Evolutionary conservation across 768 basidiomycete genomes (phyloP).

Genomic region (Tulasnella sp.): DNA sequence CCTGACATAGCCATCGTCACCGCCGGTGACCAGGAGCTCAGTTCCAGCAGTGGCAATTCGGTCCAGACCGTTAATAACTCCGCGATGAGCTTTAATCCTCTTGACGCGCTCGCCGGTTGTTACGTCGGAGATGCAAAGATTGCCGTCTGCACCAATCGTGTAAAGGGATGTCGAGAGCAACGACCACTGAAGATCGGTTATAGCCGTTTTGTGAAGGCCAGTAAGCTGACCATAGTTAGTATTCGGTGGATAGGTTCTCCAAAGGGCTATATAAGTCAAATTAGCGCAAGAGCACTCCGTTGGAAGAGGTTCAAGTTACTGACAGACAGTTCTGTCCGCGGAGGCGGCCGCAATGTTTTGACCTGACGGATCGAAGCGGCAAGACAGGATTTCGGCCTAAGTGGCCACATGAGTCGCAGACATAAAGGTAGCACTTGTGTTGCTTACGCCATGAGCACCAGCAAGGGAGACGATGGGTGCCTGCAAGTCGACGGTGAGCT

Average conservation of each 20-base stretch:
- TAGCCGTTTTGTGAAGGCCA: conserved; percentile 77
- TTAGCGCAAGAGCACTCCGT: not conserved
- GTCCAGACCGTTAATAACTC: conserved; percentile 83
- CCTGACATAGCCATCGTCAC: conserved; percentile 85
- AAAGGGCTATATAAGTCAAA: conserved; percentile 45
- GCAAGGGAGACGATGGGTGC: conserved; percentile 84
- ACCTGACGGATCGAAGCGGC: conserved; percentile 89
- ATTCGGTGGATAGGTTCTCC: conserved; percentile 87
- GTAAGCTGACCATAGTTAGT: conserved; percentile 84
- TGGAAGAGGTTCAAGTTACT: conserved; percentile 28
- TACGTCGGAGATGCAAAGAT: conserved; percentile 62
- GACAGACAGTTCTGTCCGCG: conserved; percentile 81
- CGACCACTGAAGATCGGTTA: conserved; percentile 88
- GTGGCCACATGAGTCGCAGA: conserved; percentile 13
- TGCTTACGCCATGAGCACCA: conserved; percentile 67
- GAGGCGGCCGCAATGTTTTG: conserved; percentile 90
- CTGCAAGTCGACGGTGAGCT: not conserved
- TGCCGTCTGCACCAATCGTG: conserved; percentile 85
- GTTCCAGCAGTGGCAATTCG: conserved; percentile 74
- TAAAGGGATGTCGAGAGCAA: conserved; percentile 60
- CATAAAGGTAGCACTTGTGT: not conserved
- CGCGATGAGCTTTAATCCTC: conserved; percentile 68
- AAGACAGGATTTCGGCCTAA: conserved; percentile 78
- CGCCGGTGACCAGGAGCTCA: conserved; percentile 77
- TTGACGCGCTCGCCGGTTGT: conserved; percentile 72